Evolutionary conservation across 2,329 filamentous ascomycete species (phyloP), one percentile per base, ranked within the genome.

Genomic region (Venturia pyrina): DNA sequence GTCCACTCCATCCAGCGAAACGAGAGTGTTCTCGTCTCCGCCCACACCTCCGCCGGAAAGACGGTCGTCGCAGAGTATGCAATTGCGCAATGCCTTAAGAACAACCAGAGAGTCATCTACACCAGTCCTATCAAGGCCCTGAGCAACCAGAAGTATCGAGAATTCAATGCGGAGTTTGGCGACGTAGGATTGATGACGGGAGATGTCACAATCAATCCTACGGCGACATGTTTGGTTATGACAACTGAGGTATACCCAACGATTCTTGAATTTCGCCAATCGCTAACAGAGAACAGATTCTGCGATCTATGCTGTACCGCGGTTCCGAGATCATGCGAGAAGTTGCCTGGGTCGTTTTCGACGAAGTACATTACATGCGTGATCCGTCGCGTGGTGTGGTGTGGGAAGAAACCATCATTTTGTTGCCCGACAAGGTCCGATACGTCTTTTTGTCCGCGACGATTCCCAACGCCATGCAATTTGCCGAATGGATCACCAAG

Each of bases 251-350:
- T 80, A 73, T 67, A 72, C 67, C 37, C 32, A 32, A 10, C 32
- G 21, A 43, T 59, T 63, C 17, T 65, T n/a, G 21, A n/a, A 3
- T 21, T 21, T 15, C 15, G 17, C 15, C 41, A 24, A 15, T 24
- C 48, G 61, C 70, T 74, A 68, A 77, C 65, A 13, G n/a, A 21
- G n/a, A 59, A 48, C 65, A 81, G 80, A 99, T 99, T 91, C 78
- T 99, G 74, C 89, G 95, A 62, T 98, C 93, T 21, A 99, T 99
- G 95, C 76, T 99, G 78, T 99, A 99, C 77, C 86, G 95, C 70
- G 95, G 95, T 67, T 98, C 95, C 0, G 95, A 99, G 79, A 98
- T 99, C 70, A 99, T 99, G 93, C 91, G 95, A 70, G 95, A 99
- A 80, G 96, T 99, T 1, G 93, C 90, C 17, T 99, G 95, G 95